Evolutionary conservation across 177 flowering plant genomes (phyloP), one percentile per base, ranked within the genome.

Genomic region (Vitis hybrid): DNA sequence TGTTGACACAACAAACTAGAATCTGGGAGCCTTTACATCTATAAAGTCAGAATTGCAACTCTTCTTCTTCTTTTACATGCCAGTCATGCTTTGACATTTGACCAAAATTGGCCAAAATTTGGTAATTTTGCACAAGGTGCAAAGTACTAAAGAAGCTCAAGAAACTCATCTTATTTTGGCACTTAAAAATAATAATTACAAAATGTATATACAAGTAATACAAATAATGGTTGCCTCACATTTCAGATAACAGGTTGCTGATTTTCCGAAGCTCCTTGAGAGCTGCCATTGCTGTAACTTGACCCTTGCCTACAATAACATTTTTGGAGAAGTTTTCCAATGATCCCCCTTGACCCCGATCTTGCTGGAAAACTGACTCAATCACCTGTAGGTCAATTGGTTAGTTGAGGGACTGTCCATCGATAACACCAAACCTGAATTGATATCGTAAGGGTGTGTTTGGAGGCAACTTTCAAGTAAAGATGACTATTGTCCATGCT

Each of bases 181-280:
- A 51, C 51, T 64, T 64, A 64, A 67, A 67, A 82, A 74, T 69
- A 56, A 45, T 79, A 79, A 69, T 76, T 82, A 83, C 86, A 85
- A 79, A 80, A 77, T 70, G 69, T 78, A 80, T 78, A 69, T 84
- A 82, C 79, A 80, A 33, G 72, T 21, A 59, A 52, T 48, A 76
- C 60, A 64, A 58, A 51, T 61, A 33, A 62, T 33, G 48, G 21
- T 62, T 29, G 56, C 62, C 81, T 91, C 84, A 95, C 98, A 91
- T 90, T 77, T 93, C 96, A 10, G 90, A 90, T 51, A 93, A 71
- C 65, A 95, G 79, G 74, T 90, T 89, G 83, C 98, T 91, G 66
- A 95, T 90, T 78, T 95, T 93, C 81, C 98, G 74, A 65, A 95
- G 98, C 88, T 95, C 98, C 70, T 84, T 89, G 15, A 95, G 85